phyloP scores from a whole-genome alignment of 345 rosid species.

The Hibiscus tridactylites region DNA sequence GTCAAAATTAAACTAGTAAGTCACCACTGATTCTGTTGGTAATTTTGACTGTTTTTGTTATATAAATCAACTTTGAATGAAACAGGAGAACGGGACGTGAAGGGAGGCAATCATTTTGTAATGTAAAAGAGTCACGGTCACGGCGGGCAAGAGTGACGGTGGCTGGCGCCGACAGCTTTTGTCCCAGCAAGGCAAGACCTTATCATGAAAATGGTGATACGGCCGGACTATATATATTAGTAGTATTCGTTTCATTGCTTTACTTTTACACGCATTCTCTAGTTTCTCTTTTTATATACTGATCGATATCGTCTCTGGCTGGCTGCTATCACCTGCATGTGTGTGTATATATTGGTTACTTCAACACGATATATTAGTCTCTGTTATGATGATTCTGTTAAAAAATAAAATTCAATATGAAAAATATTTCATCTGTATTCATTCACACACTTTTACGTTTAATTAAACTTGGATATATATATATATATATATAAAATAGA shows the following conservation, averaged over 20 bases:
- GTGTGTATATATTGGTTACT: background rate
- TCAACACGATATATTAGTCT: background rate
- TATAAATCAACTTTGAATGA: background rate
- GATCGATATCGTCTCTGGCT: background rate
- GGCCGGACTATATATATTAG: slow-evolving; percentile 13
- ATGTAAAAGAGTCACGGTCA: slow-evolving; percentile 10
- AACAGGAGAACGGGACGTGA: background rate
- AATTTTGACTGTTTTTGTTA: no score
- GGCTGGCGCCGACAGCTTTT: slow-evolving; percentile 23
- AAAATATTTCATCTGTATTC: no score
- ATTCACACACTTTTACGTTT: no score
- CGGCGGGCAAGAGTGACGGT: slow-evolving; percentile 30
- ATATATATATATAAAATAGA: no score
- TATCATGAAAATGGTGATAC: background rate
- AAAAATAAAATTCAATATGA: no score
- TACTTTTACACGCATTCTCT: slow-evolving; percentile 4
- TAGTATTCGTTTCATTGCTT: background rate
- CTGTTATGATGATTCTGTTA: background rate
- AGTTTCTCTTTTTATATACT: background rate
- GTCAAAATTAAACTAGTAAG: background rate
- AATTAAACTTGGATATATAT: no score
- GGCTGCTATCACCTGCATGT: background rate
- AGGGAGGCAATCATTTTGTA: no score
- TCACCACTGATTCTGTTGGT: no score
- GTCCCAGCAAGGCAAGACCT: background rate